Evolutionary conservation across 257 asterid species (phyloP).

Genomic region (Jacaranda mimosifolia): DNA sequence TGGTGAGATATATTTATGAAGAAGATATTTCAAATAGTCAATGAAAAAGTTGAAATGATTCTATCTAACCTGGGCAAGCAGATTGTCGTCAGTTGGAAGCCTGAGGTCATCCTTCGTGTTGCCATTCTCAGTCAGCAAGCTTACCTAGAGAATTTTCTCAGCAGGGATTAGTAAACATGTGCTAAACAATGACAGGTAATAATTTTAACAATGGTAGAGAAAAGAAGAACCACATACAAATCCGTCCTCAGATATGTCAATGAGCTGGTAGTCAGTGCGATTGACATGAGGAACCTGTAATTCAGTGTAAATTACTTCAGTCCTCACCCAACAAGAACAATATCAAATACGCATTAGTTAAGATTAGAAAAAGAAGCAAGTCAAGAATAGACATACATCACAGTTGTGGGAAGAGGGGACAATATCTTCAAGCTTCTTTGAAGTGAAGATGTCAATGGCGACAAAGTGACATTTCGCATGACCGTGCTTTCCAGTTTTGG

Average conservation of each 20-base stretch:
- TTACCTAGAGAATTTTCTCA: slow-evolving; percentile 42
- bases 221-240: slow-evolving; percentile 44
- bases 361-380: not conserved
- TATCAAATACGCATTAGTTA: not conserved
- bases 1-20: not conserved
- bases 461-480: slow-evolving; percentile 69
- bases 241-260: slow-evolving; percentile 65
- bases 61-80: slow-evolving; percentile 65
- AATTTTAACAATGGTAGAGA: not conserved
- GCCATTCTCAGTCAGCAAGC: slow-evolving; percentile 86
- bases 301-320: not conserved
- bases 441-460: slow-evolving; percentile 60
- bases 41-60: not conserved
- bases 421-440: slow-evolving; percentile 64
- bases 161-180: not conserved
- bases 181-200: no score
- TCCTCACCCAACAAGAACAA: not conserved
- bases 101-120: slow-evolving; percentile 94
- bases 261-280: slow-evolving; percentile 64
- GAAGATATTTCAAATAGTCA: not conserved
- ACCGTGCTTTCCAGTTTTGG: slow-evolving; percentile 69
- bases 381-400: slow-evolving; percentile 42
- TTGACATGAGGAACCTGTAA: slow-evolving; percentile 64
- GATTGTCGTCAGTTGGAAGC: slow-evolving; percentile 81
- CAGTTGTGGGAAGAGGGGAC: slow-evolving; percentile 67